Evolutionary conservation across 2,329 filamentous ascomycete genomes (phyloP), one percentile per base, ranked within the genome.

Genomic region (Pseudogymnoascus sp.): DNA sequence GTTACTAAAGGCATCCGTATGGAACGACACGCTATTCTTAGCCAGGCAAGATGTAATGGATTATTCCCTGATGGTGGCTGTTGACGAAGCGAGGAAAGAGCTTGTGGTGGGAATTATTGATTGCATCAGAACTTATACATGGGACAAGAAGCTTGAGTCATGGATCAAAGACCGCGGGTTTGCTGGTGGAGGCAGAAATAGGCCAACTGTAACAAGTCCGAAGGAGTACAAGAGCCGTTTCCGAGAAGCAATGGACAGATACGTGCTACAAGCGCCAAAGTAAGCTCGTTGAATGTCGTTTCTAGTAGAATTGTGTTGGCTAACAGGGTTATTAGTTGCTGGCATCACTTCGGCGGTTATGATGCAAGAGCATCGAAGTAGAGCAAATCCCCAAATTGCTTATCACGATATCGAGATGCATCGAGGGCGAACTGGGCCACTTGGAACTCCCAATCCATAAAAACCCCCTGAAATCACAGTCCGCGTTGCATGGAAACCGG

Each of bases 121-220:
- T 75, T 98, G 95, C 74, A 98, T 99, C 68, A 87, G 95, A 62
- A 99, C 95, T 0, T 99, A 98, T 74, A 99, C 95, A 0, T 99
- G 95, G 92, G 95, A 99, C 79, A 99, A 99, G 82, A 97, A 97
- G 74, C 84, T 99, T n/a, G 95, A 99, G 78, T 95, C 89, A 62
- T 99, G 95, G 95, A 97, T 99, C 82, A 99, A 99, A 76, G 93
- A 98, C 72, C 89, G 93, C 40, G 95, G 90, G 0, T 91, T 93
- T 70, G 89, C 85, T 0, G 86, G 87, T 5, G 86, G 88, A 64
- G 87, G 88, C 31, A 86, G 89, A 63, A 90, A 96, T 71, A 84
- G 91, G 66, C 96, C 96, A 7, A 99, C 95, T 0, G 95, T 99
- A 60, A 99, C 95, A 10, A 96, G 90, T 75, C 96, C 95, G 2